These are phyloP conservation scores for Fusarium napiforme DNA, from an alignment of 2,329 filamentous ascomycete genomes.

Conservation along the genomic window DNA sequence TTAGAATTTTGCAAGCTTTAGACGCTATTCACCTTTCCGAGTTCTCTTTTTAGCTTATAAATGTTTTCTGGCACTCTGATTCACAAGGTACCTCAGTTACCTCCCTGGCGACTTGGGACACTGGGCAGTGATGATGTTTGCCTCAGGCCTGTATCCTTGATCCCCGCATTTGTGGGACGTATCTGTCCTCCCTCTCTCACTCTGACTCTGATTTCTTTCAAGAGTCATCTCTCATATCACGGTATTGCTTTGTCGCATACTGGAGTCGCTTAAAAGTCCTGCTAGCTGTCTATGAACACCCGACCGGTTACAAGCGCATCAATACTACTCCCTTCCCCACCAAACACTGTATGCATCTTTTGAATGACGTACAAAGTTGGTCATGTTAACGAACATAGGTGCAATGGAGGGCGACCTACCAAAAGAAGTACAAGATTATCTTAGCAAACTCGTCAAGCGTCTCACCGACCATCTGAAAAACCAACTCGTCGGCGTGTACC, in stretches of 20 bases:
- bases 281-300: no score
- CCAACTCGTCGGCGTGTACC: slow-evolving; percentile 8
- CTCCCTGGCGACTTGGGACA: no score
- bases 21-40: no score
- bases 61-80: neutral
- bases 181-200: neutral
- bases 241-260: neutral
- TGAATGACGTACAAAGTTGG: fast-evolving
- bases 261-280: fast-evolving
- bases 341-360: neutral
- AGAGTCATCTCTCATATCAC: neutral
- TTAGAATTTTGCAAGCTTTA: no score
- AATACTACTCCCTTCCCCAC: fast-evolving
- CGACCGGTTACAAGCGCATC: no score
- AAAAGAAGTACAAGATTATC: neutral
- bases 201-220: neutral
- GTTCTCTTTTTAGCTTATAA: no score
- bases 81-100: neutral
- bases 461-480: neutral
- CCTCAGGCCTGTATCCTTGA: neutral
- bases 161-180: neutral
- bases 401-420: neutral
- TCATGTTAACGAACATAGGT: fast-evolving
- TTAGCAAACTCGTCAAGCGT: neutral
- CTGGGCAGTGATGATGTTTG: neutral